Base-by-base conservation (phyloP, 2,329 filamentous ascomycete genomes). In the Trichoderma sp. region DNA sequence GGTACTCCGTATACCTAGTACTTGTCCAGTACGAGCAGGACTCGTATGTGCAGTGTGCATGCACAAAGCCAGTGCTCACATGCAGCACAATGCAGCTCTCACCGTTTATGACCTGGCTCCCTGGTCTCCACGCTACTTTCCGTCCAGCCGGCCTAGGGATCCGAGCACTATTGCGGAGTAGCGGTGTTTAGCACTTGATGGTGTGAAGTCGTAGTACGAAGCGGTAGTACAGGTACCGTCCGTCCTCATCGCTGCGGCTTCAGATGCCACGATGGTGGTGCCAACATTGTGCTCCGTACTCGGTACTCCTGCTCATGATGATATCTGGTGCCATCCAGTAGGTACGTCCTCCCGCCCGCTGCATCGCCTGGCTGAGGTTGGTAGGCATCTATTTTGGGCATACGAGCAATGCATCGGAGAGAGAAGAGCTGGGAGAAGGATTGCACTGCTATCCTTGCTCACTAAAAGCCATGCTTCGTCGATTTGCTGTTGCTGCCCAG, bases 111-210 rank as follows among this genome's bases (percentile, higher is more conserved):
- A 57, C 37, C 34, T 35, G 50, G 39, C 39, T 27, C 61, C 61
- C 61, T 32, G 34, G 61, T 45, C 48, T 53, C 39, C 39, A 54
- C 66, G 66, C 66, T 68, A 68, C 37, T 25, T 68, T 59, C 66
- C 59, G 32, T 58, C 66, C 34, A 67, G 64, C 65, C 66, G 66
- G 66, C 19, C 50, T 29, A 56, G 52, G 57, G 58, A 48, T 27
- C 53, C 45, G 32, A 39, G 17, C 15, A 54, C 48, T 39, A 64
- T 29, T 53, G 60, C 32, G 48, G 45, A 64, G 53, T 50, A 52
- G 64, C 37, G 32, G 32, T 66, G 54, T 34, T 34, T 56, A 57
- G 58, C 37, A 59, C 39, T 19, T 34, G 52, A 37, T 45, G 29
- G 35, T 27, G 15, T 13, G 12, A 35, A 35, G 29, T 13, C 12